A percentile compares a stretch with the other conserved stretches of the same genome.
Conservation (phyloP, 1,284 basidiomycete genomes). For the Wallemia ichthyophaga region DNA sequence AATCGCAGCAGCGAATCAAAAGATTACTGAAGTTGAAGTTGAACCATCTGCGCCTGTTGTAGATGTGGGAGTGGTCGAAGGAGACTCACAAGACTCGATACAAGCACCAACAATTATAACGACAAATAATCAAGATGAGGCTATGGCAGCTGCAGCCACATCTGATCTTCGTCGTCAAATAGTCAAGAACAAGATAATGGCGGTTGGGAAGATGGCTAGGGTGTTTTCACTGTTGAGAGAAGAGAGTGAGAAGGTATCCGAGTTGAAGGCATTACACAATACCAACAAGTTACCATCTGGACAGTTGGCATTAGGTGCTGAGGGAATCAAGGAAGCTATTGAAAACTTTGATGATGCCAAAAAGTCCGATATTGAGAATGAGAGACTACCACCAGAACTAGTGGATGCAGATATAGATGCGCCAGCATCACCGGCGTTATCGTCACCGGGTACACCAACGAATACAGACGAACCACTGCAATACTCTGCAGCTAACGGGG, state of each 20-base stretch:
- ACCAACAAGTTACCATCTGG: conserved; percentile 55
- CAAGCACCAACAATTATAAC: conserved; percentile 13
- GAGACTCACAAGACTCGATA: too few relatives aligned
- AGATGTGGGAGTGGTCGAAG: neutral
- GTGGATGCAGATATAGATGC: conserved; percentile 58
- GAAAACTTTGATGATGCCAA: conserved; percentile 88
- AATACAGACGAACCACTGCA: conserved; percentile 14
- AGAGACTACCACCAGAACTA: conserved; percentile 76
- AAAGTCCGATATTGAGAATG: conserved; percentile 96
- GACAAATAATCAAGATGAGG: conserved; percentile 12
- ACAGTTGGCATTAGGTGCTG: conserved; percentile 57
- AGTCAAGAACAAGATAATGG: conserved; percentile 95
- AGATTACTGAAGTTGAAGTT: conserved; percentile 1
- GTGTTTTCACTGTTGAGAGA: conserved; percentile 91
- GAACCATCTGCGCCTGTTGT: conserved; percentile 3
- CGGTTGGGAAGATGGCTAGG: conserved; percentile 80
- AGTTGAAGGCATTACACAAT: conserved; percentile 69
- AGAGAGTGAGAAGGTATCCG: conserved; percentile 89
- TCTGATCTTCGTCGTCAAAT: conserved; percentile 19
- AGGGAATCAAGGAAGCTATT: conserved; percentile 88
- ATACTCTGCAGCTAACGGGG: conserved; percentile 3
- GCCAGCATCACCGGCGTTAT: conserved; percentile 24
- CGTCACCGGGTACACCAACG: conserved; percentile 24
- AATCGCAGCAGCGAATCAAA: conserved; percentile 1
- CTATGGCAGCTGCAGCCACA: conserved; percentile 2